Percentiles rank a stretch among this genome's conserved stretches.
Evolutionary conservation across 345 rosid species (phyloP).

Genomic region (Euclidium syriacum): DNA sequence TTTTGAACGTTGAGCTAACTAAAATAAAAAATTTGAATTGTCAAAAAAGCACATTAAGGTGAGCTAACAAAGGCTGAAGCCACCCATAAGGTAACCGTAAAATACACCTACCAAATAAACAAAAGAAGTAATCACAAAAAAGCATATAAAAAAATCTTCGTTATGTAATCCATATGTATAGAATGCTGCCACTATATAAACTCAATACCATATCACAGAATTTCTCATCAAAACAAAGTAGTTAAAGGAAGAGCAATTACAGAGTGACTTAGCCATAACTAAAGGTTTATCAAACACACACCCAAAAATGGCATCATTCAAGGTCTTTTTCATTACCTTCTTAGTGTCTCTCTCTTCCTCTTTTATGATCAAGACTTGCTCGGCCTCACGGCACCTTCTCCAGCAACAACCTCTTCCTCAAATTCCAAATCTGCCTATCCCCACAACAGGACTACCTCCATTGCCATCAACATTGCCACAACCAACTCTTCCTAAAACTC

Average conservation of each 20-base stretch:
- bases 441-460: constrained; percentile 23
- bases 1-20: constrained; percentile 21
- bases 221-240: constrained; percentile 3
- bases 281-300: constrained; percentile 5
- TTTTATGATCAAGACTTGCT: constrained; percentile 13
- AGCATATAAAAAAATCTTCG: no score
- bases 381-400: constrained; percentile 25
- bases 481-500: constrained; percentile 3
- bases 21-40: no score
- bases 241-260: not conserved
- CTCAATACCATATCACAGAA: not conserved
- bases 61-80: not conserved
- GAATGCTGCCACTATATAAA: constrained; percentile 20
- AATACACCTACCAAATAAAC: not conserved
- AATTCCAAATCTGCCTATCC: constrained; percentile 19
- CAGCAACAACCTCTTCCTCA: constrained; percentile 30
- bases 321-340: constrained; percentile 15
- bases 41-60: not conserved
- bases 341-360: constrained; percentile 15
- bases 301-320: constrained; percentile 20
- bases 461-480: no score
- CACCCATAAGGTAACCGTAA: not conserved
- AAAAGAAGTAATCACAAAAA: not conserved
- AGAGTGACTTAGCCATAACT: not conserved
- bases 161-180: not conserved